phyloP scores from a whole-genome alignment of 163 green algal species.

The Chlamydomonas reinhardtii region DNA sequence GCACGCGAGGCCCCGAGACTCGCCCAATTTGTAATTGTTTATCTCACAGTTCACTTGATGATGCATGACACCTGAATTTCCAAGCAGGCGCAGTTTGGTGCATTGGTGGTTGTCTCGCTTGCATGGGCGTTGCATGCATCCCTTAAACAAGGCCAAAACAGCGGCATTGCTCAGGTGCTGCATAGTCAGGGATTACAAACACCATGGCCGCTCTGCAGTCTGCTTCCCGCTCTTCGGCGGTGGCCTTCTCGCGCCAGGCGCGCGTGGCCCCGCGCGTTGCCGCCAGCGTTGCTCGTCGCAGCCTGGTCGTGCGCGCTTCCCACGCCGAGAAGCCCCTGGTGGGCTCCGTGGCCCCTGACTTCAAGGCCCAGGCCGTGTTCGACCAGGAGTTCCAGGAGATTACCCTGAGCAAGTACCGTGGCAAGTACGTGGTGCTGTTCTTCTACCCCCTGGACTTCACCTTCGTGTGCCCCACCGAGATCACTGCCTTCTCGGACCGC shows the following conservation, averaged over 20 bases:
- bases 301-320: slow-evolving; percentile 28
- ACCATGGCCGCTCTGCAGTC: too few species aligned
- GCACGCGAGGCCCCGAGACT: too few species aligned
- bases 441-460: slow-evolving; percentile 97
- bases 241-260: background rate
- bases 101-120: too few species aligned
- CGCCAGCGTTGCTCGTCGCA: slow-evolving; percentile 9
- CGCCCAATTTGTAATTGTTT: too few species aligned
- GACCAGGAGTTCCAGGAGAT: slow-evolving; percentile 94
- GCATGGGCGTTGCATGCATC: too few species aligned
- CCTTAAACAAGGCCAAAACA: too few species aligned
- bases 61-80: too few species aligned
- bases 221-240: background rate
- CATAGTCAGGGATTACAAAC: too few species aligned
- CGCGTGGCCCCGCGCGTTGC: background rate
- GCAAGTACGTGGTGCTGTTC: slow-evolving; percentile 77
- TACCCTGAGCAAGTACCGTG: slow-evolving; percentile 86
- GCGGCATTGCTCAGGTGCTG: too few species aligned
- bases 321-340: slow-evolving; percentile 69
- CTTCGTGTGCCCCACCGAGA: slow-evolving; percentile 93
- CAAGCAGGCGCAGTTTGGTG: too few species aligned
- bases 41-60: too few species aligned
- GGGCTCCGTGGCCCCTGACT: slow-evolving; percentile 85
- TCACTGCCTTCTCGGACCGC: slow-evolving; percentile 93
- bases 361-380: slow-evolving; percentile 86